Percentiles rank a stretch among this genome's conserved stretches.
phyloP scores from a whole-genome alignment of 768 basidiomycete genomes.

The Suillus discolor region DNA sequence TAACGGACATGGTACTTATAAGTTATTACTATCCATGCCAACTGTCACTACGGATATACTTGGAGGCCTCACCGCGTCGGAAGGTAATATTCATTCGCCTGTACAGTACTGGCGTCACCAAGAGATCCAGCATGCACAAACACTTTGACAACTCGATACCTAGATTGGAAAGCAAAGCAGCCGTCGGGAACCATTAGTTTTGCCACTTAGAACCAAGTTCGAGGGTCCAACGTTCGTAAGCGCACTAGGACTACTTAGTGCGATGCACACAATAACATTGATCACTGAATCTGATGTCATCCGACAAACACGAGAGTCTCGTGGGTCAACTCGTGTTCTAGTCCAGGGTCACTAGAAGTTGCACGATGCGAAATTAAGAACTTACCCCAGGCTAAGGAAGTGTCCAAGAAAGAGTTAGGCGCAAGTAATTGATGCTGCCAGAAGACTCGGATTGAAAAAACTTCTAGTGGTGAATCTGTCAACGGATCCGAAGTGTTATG shows the following conservation, averaged over 20 bases:
- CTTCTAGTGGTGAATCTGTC: neutral
- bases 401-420: neutral
- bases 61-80: neutral
- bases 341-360: neutral
- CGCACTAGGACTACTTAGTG: neutral
- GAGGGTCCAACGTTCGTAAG: neutral
- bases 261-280: neutral
- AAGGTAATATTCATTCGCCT: neutral
- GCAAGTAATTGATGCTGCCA: neutral
- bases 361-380: neutral
- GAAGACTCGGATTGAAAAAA: neutral
- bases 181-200: neutral
- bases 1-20: neutral
- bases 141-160: neutral
- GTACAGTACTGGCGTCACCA: neutral
- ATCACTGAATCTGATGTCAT: neutral
- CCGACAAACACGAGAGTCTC: neutral
- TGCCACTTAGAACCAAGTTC: neutral
- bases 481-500: neutral
- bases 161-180: neutral
- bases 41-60: neutral
- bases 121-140: neutral
- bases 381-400: neutral
- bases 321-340: neutral
- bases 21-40: neutral